Evolutionary conservation across 1,284 basidiomycete genomes (phyloP).

Genomic region (Vanrija sp.): DNA sequence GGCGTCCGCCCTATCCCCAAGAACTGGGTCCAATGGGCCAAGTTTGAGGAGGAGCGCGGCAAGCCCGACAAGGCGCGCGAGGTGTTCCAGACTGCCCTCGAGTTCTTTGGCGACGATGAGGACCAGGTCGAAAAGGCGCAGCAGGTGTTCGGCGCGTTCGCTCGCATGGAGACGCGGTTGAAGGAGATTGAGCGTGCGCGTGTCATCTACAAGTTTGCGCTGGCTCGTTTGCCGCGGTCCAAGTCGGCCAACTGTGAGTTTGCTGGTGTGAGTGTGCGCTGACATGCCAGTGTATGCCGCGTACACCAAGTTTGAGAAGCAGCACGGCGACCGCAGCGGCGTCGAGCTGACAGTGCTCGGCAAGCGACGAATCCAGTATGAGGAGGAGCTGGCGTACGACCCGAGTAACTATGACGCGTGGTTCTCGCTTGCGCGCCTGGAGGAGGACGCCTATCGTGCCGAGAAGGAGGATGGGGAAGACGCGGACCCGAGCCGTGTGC

Average conservation of each 20-base stretch:
- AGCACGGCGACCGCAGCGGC: conserved; percentile 82
- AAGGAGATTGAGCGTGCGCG: conserved; percentile 96
- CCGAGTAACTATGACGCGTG: conserved; percentile 94
- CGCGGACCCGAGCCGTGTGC: conserved; percentile 60
- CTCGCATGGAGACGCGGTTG: conserved; percentile 92
- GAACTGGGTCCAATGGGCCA: conserved; percentile 94
- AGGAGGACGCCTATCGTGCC: conserved; percentile 79
- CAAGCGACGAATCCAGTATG: conserved; percentile 95
- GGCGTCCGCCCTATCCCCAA: conserved; percentile 88
- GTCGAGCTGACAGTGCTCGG: conserved; percentile 93
- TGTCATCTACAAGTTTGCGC: conserved; percentile 98
- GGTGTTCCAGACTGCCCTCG: conserved; percentile 93
- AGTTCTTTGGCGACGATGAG: conserved; percentile 96
- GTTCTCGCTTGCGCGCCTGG: conserved; percentile 93
- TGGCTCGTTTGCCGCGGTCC: conserved; percentile 82
- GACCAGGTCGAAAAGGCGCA: conserved; percentile 97
- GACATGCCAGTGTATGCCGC: conserved; percentile 61
- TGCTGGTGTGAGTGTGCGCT: neutral
- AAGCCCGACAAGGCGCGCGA: conserved; percentile 85
- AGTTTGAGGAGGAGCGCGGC: conserved; percentile 91
- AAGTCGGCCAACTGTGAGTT: conserved; percentile 63
- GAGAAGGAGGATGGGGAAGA: conserved; percentile 67
- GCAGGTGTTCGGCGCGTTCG: conserved; percentile 85
- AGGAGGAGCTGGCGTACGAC: conserved; percentile 85
- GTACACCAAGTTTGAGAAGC: conserved; percentile 98